Percentiles rank a stretch among this genome's conserved stretches.
Conservation (phyloP, 441 rosid genomes). For the Croton setiger region DNA sequence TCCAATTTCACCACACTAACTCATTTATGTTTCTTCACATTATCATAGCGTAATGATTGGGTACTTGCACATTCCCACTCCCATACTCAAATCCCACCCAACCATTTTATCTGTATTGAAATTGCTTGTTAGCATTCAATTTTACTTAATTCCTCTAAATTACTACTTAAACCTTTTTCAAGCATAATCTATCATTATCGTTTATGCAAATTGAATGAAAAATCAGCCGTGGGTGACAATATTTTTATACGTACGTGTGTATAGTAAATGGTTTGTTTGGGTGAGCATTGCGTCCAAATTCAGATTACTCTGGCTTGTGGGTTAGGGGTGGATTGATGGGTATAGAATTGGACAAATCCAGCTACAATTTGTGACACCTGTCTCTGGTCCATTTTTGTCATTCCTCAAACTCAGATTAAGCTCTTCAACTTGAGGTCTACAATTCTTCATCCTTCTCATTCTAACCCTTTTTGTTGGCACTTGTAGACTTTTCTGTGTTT, state of each 20-base stretch:
- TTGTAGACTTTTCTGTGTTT: no score
- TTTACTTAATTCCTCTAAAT: no score
- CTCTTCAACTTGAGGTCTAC: conserved; percentile 4
- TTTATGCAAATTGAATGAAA: no score
- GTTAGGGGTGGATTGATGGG: conserved; percentile 13
- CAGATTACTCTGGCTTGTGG: no score
- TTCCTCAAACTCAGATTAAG: background rate
- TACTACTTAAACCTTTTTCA: no score
- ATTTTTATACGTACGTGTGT: no score
- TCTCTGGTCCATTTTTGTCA: background rate
- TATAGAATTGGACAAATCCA: conserved; percentile 20
- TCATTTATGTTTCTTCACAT: background rate
- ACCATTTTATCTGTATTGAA: no score
- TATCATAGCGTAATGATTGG: background rate
- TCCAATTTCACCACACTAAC: conserved; percentile 12
- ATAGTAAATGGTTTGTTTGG: no score
- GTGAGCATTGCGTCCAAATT: background rate
- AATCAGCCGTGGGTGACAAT: no score
- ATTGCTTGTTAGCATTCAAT: no score
- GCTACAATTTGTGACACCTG: background rate
- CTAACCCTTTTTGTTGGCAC: background rate
- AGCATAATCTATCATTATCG: no score
- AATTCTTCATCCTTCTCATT: background rate
- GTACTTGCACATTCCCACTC: background rate
- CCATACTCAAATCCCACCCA: background rate